A percentile compares a stretch with the other conserved stretches of the same genome.
These are phyloP conservation scores for Geranium brycei DNA, from an alignment of 345 rosid genomes.

Conservation along the genomic window DNA sequence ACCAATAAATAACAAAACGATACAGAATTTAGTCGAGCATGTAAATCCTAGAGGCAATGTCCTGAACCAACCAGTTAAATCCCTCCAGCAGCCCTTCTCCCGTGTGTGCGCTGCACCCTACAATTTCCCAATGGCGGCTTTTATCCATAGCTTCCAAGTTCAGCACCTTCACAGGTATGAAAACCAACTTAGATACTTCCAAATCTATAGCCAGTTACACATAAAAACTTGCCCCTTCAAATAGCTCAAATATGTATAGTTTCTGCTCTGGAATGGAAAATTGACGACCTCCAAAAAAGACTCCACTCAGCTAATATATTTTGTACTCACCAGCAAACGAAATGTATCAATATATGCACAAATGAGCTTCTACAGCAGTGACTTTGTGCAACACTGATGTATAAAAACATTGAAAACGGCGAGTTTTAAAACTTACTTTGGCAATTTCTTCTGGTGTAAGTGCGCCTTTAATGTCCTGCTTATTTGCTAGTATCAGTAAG, in stretches of 20 bases:
- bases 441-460: constrained; percentile 78
- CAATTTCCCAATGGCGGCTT: constrained; percentile 81
- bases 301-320: too few relatives aligned
- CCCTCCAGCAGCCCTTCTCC: constrained; percentile 82
- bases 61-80: constrained; percentile 95
- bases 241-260: background rate
- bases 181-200: background rate
- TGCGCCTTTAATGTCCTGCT: constrained; percentile 86
- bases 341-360: background rate
- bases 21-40: constrained; percentile 44
- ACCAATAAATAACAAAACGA: background rate
- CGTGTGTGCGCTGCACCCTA: constrained; percentile 80
- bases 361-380: background rate
- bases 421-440: constrained; percentile 33
- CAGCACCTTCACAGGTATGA: constrained; percentile 34
- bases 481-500: constrained; percentile 74
- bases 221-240: too few relatives aligned
- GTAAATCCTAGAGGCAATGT: constrained; percentile 78
- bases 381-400: background rate
- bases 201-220: background rate
- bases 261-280: background rate
- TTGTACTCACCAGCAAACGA: too few relatives aligned
- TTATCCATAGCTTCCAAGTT: constrained; percentile 75
- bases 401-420: background rate
- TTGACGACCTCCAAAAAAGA: too few relatives aligned